These are phyloP conservation scores for Senna siamea DNA, from an alignment of 306 rosid species.

Conservation along the genomic window DNA sequence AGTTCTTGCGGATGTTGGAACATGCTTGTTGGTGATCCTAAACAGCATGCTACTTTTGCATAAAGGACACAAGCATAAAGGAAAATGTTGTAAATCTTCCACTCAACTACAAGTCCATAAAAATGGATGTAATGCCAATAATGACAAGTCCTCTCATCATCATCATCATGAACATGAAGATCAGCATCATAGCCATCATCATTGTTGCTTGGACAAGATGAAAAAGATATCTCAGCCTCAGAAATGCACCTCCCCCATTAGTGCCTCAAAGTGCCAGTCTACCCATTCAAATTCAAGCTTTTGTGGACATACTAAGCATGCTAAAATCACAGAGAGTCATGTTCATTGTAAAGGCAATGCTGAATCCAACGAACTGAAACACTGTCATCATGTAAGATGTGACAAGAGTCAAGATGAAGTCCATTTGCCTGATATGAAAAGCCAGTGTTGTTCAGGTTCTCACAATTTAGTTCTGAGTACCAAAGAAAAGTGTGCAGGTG, in stretches of 20 bases:
- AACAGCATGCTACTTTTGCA: conserved; percentile 88
- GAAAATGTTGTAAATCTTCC: conserved; percentile 53
- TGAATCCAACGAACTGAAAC: conserved; percentile 43
- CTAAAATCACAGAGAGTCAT: conserved; percentile 30
- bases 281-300: conserved; percentile 40
- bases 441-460: conserved; percentile 35
- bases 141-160: conserved; percentile 42
- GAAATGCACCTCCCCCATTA: conserved; percentile 44
- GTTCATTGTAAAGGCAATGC: conserved; percentile 41
- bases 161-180: conserved; percentile 38
- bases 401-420: conserved; percentile 33
- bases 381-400: conserved; percentile 47
- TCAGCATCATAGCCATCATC: conserved; percentile 41
- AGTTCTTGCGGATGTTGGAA: conserved; percentile 96
- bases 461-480: conserved; percentile 22
- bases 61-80: conserved; percentile 47
- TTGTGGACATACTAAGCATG: conserved; percentile 35
- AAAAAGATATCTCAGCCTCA: conserved; percentile 36
- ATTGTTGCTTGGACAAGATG: conserved; percentile 53
- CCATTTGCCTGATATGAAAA: conserved; percentile 43
- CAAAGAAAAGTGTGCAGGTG: conserved; percentile 28
- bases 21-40: conserved; percentile 78
- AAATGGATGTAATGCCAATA: conserved; percentile 43
- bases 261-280: conserved; percentile 49
- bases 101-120: conserved; percentile 45